Base-by-base conservation (phyloP, 257 asterid species). In the Vinca minor region DNA sequence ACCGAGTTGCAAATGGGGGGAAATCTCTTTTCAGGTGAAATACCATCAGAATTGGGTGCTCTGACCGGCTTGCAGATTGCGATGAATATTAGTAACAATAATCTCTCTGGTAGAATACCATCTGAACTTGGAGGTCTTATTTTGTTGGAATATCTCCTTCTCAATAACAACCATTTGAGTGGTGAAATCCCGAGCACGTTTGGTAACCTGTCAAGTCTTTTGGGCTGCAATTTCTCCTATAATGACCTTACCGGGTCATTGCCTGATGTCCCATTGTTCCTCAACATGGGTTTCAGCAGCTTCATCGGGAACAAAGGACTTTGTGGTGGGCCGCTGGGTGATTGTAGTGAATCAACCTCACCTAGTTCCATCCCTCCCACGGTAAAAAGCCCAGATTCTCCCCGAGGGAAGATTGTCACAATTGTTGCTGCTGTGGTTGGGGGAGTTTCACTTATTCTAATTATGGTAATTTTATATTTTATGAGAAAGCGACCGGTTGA, bases 1-100 rank as follows among this genome's bases (percentile, higher is more conserved):
- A 91, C 87, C 8, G 98, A 88, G 65, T 83, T 91, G 66, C 98
- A 86, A 69, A 88, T 91, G 89, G 98, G 96, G 42, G 90, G 88
- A 15, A 91, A 91, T 56, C 66, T 62, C 10, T 69, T 91, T 35
- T 83, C 94, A 1, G 98, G 96, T 13, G 80, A 70, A 59, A 88
- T 91, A 71, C 96, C 98, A 4, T 66, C 68, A 21, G 90, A 88
- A 84, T 67, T 91, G 47, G 95, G 96, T 3, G 64, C 81, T 66
- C 84, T 91, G 17, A 74, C 76, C 0, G 88, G 96, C 64, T 75
- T 91, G 68, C 98, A 91, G 69, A 88, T 91, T 39, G 96, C 90
- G 4, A 67, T 91, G 86, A 81, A 91, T 75, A 89, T 91, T 67
- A 91, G 98, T 67, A 44, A 73, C 66, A 91, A 91, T 53, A 83